Conservation (phyloP, 192 early-diverging fungal species). For the Entomortierella lignicola region DNA sequence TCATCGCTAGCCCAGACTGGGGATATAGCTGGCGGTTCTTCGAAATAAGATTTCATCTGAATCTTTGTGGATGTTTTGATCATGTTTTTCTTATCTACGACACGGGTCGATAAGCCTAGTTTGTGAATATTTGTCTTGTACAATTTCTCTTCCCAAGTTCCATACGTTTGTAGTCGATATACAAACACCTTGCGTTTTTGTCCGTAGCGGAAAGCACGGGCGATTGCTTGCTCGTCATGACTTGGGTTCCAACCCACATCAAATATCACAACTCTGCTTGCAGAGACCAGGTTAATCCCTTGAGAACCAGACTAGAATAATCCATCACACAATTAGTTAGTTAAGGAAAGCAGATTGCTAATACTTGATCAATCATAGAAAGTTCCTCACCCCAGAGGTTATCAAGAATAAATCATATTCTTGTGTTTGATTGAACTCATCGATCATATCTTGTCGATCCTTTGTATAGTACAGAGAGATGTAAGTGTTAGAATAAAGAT, state of each 20-base stretch:
- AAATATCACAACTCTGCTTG: slow-evolving; percentile 78
- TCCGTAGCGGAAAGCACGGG: slow-evolving; percentile 76
- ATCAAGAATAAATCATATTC: slow-evolving; percentile 66
- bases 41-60: slow-evolving; percentile 65
- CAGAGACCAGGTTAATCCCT: slow-evolving; percentile 76
- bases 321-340: not conserved
- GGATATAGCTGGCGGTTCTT: slow-evolving; percentile 33
- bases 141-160: slow-evolving; percentile 71
- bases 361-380: not conserved
- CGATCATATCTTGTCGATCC: slow-evolving; percentile 68
- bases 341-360: not conserved
- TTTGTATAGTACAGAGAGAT: not conserved
- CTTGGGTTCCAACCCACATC: slow-evolving; percentile 88
- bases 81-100: slow-evolving; percentile 71
- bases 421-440: slow-evolving; percentile 67
- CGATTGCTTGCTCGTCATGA: slow-evolving; percentile 80
- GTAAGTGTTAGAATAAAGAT: not conserved
- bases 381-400: slow-evolving; percentile 59
- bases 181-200: slow-evolving; percentile 77
- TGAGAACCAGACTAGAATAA: slow-evolving; percentile 39
- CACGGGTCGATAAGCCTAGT: slow-evolving; percentile 70
- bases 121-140: slow-evolving; percentile 81
- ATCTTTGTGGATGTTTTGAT: slow-evolving; percentile 55
- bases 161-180: slow-evolving; percentile 70
- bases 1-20: slow-evolving; percentile 24